Percentiles rank a stretch among this genome's conserved stretches.
Evolutionary conservation across 2,329 filamentous ascomycete genomes (phyloP).

Genomic region (Chrysosporium queenslandicum): DNA sequence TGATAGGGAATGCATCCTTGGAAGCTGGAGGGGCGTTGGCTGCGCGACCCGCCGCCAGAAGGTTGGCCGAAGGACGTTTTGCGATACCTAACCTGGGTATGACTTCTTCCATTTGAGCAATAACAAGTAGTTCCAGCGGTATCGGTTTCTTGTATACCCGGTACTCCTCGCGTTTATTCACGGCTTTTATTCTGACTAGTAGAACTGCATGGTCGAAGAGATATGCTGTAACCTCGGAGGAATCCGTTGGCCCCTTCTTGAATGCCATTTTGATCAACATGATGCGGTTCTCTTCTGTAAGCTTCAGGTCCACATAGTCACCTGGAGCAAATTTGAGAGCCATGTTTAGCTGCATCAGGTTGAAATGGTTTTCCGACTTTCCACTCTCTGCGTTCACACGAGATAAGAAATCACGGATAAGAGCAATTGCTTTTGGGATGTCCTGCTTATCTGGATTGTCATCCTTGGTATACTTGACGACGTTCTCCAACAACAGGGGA

Average conservation of each 20-base stretch:
- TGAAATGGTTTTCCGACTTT: conserved; percentile 96
- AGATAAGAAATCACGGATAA: conserved; percentile 78
- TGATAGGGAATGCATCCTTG: conserved; percentile 82
- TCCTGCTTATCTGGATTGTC: conserved; percentile 84
- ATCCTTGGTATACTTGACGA: conserved; percentile 82
- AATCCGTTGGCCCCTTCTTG: conserved; percentile 85
- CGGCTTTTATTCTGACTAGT: conserved; percentile 79
- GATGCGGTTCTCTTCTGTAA: conserved; percentile 87
- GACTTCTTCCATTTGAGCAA: conserved; percentile 94
- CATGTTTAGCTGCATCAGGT: conserved; percentile 80
- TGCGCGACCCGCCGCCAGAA: conserved; percentile 55
- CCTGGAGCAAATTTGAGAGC: conserved; percentile 83
- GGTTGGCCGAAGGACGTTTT: conserved; percentile 78
- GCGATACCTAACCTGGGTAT: conserved; percentile 69
- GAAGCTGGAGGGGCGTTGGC: conserved; percentile 40
- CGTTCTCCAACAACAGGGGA: conserved; percentile 79
- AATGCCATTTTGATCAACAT: conserved; percentile 88
- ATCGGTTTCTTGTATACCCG: conserved; percentile 95
- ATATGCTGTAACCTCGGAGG: conserved; percentile 83
- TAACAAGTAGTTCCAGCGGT: conserved; percentile 81
- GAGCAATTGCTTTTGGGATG: conserved; percentile 74
- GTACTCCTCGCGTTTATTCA: conserved; percentile 86
- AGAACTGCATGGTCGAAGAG: conserved; percentile 93
- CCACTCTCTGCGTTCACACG: conserved; percentile 91
- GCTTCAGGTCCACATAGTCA: conserved; percentile 83